These are phyloP conservation scores for Epicoccum sorghinum DNA, from an alignment of 2,329 filamentous ascomycete genomes.

Conservation along the genomic window DNA sequence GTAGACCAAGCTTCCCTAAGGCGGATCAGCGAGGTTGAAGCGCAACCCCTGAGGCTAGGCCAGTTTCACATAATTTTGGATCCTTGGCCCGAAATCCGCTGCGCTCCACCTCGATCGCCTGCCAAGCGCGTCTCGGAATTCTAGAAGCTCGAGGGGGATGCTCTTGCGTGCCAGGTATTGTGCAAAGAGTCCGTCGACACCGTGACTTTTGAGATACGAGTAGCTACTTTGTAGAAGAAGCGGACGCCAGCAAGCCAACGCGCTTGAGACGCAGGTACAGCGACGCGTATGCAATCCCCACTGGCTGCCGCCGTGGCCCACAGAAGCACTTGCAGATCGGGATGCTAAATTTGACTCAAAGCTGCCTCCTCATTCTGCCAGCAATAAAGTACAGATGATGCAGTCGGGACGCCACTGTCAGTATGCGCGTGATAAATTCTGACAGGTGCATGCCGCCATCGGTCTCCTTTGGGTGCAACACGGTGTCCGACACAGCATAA, in stretches of 20 bases:
- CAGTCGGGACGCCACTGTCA: conserved; percentile 8
- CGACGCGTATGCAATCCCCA: conserved; percentile 16
- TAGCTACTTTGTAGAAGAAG: neutral
- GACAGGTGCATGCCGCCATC: conserved; percentile 4
- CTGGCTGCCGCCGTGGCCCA: conserved; percentile 14
- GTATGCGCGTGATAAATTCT: conserved; percentile 5
- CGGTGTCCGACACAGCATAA: conserved; percentile 8
- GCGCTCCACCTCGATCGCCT: conserved; percentile 12
- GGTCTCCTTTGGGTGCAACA: conserved; percentile 14
- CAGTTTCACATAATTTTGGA: conserved; percentile 21
- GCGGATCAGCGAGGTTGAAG: conserved; percentile 27
- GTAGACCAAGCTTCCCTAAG: conserved; percentile 34
- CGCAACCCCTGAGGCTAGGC: conserved; percentile 33
- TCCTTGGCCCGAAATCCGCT: conserved; percentile 11
- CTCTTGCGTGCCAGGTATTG: conserved; percentile 6
- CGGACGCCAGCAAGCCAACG: neutral
- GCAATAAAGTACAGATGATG: neutral
- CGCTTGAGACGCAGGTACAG: conserved; percentile 20
- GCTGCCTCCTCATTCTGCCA: conserved; percentile 7
- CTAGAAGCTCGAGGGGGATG: conserved; percentile 9
- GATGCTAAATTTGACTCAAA: conserved; percentile 13
- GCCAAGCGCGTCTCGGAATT: conserved; percentile 14
- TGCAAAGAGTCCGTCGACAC: neutral
- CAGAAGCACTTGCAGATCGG: conserved; percentile 15
- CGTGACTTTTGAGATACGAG: neutral